Percentiles rank a stretch among this genome's conserved stretches.
phyloP scores from a whole-genome alignment of 2,329 filamentous ascomycete genomes.

The Botryotinia globosa region DNA sequence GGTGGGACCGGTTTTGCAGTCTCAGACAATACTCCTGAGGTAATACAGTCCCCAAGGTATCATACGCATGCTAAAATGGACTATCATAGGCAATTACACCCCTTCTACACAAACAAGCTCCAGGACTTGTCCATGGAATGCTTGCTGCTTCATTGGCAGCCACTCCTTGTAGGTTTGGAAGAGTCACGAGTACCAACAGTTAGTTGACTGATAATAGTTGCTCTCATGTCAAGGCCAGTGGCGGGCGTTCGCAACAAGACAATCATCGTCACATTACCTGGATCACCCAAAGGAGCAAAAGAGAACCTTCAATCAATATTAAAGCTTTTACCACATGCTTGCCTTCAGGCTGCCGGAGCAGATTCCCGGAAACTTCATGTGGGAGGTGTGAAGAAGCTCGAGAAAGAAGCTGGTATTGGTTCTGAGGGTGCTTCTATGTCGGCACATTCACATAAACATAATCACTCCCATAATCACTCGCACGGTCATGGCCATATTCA shows the following conservation, averaged over 20 bases:
- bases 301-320: slow-evolving; percentile 89
- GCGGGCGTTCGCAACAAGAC: slow-evolving; percentile 81
- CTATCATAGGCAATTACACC: slow-evolving; percentile 65
- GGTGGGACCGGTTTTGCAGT: slow-evolving; percentile 91
- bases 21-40: slow-evolving; percentile 85
- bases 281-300: slow-evolving; percentile 90
- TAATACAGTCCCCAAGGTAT: slow-evolving; percentile 41
- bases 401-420: slow-evolving; percentile 71
- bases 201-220: slow-evolving; percentile 57
- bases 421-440: slow-evolving; percentile 29
- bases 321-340: slow-evolving; percentile 93
- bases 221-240: slow-evolving; percentile 92
- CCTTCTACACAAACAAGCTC: slow-evolving; percentile 79
- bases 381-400: slow-evolving; percentile 79
- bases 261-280: slow-evolving; percentile 84
- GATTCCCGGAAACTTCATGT: slow-evolving; percentile 77
- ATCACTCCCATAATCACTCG: slow-evolving; percentile 46
- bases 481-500: slow-evolving; percentile 45
- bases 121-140: slow-evolving; percentile 95
- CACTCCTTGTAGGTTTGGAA: slow-evolving; percentile 72
- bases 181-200: not conserved
- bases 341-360: slow-evolving; percentile 77
- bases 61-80: slow-evolving; percentile 12
- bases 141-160: slow-evolving; percentile 77
- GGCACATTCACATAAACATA: slow-evolving; percentile 48